Base-by-base conservation (phyloP, 177 flowering plant species). In the Vitis hybrid region DNA sequence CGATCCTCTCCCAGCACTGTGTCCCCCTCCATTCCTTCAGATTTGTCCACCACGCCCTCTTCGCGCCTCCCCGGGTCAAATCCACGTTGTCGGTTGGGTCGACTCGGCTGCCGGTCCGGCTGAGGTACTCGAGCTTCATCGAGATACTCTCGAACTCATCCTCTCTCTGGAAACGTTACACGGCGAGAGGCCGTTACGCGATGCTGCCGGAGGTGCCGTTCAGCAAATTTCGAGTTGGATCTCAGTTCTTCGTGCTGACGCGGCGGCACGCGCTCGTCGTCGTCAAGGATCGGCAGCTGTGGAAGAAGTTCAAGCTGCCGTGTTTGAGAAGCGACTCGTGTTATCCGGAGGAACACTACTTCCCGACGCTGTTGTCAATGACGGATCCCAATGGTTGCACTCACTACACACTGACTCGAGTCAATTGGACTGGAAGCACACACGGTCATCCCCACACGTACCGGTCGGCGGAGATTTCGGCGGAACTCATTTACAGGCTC, bases 311-410 rank as follows among this genome's bases (percentile, higher is more conserved):
- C 67, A 86, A 83, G 71, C 49, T 86, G 30, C 98, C 98, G 0
- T 96, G 99, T 79, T 73, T 81, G 57, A 82, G 83, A 10, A 64
- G 68, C 0, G 82, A 91, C 5, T 83, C 89, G 8, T 96, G 99
- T 77, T 96, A 90, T 80, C 99, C 99, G 0, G 99, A 96, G 70
- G 99, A 96, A 74, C 99, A 96, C 74, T 96, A 96, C 67, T 93
- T 96, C 60, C 97, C 99, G 1, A 96, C 99, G 0, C 68, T 92
- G 40, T 70, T 96, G 67, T 86, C 89, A 3, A 93, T 92, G 97
- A 65, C 70, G 83, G 97, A 96, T 75, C 95, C 88, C 0, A 70
- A 78, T 4, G 97, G 97, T 3, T 87, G 91, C 64, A 82, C 82
- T 12, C 82, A 75, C 1, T 91, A 75, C 70, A 88, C 97, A 0